Conservation (phyloP, 1,284 basidiomycete species). For the Cronartium quercuum region DNA sequence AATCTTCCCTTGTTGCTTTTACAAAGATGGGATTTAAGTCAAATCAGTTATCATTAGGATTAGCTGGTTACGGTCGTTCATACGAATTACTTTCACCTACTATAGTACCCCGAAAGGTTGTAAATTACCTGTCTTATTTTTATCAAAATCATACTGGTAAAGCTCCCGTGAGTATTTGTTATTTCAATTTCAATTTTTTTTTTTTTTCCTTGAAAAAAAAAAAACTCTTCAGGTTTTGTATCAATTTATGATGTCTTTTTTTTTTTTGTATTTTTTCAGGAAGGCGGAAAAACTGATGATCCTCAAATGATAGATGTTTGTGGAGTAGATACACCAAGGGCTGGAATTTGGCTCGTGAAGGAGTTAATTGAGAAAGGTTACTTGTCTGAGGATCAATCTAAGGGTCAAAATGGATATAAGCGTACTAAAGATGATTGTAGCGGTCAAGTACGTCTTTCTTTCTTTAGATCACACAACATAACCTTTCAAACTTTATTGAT, state of each 20-base stretch:
- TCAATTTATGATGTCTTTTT: not conserved
- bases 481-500: not conserved
- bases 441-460: slow-evolving; percentile 9
- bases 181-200: not conserved
- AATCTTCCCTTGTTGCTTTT: slow-evolving; percentile 3
- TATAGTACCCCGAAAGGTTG: not conserved
- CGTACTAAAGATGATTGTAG: slow-evolving; percentile 32
- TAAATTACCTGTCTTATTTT: not conserved
- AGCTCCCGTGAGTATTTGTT: not conserved
- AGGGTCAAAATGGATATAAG: slow-evolving; percentile 25
- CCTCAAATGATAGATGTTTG: not conserved
- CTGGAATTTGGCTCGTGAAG: not conserved
- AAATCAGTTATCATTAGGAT: slow-evolving; percentile 15
- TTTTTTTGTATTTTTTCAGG: not conserved
- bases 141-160: slow-evolving; percentile 29
- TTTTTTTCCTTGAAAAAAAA: not conserved
- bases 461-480: not conserved
- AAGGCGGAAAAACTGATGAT: not conserved
- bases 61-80: slow-evolving; percentile 29
- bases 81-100: slow-evolving; percentile 3
- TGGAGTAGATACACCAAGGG: not conserved
- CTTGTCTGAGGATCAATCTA: not conserved
- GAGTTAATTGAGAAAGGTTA: slow-evolving; percentile 1
- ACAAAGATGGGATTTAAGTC: slow-evolving; percentile 24
- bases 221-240: not conserved